These are phyloP conservation scores for Ustilago tritici DNA, from an alignment of 1,284 basidiomycete species.

Conservation along the genomic window DNA sequence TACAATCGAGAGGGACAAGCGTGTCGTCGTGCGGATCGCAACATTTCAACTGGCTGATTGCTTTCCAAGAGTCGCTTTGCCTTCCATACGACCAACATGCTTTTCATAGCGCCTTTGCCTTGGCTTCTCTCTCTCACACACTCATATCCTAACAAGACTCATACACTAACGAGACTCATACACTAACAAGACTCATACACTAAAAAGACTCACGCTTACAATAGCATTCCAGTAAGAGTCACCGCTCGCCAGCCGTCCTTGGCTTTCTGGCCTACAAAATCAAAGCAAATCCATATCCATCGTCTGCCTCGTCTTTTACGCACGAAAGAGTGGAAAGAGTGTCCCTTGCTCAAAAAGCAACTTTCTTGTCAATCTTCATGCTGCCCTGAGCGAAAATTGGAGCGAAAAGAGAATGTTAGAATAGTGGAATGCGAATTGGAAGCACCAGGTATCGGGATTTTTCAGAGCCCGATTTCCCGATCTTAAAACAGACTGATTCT, in stretches of 20 bases:
- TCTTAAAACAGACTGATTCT: background rate
- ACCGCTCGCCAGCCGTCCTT: too few relatives aligned
- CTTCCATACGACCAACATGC: background rate
- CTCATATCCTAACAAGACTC: background rate
- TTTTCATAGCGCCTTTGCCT: slow-evolving; percentile 1
- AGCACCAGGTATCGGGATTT: background rate
- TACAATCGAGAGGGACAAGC: too few relatives aligned
- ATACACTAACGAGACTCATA: background rate
- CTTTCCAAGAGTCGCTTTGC: background rate
- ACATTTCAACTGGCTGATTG: background rate
- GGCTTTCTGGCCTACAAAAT: too few relatives aligned
- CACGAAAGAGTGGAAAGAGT: background rate
- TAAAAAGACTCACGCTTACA: background rate
- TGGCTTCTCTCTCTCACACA: background rate
- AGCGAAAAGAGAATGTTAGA: background rate
- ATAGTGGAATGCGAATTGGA: background rate
- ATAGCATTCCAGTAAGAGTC: background rate
- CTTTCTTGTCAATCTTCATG: background rate
- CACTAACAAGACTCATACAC: background rate
- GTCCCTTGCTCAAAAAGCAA: background rate
- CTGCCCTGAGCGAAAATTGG: background rate
- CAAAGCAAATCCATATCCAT: too few relatives aligned
- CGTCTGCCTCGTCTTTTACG: background rate
- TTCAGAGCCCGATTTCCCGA: background rate
- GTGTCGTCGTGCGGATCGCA: background rate